These are phyloP conservation scores for Aspergillus persii DNA, from an alignment of 2,329 filamentous ascomycete genomes.

Conservation along the genomic window DNA sequence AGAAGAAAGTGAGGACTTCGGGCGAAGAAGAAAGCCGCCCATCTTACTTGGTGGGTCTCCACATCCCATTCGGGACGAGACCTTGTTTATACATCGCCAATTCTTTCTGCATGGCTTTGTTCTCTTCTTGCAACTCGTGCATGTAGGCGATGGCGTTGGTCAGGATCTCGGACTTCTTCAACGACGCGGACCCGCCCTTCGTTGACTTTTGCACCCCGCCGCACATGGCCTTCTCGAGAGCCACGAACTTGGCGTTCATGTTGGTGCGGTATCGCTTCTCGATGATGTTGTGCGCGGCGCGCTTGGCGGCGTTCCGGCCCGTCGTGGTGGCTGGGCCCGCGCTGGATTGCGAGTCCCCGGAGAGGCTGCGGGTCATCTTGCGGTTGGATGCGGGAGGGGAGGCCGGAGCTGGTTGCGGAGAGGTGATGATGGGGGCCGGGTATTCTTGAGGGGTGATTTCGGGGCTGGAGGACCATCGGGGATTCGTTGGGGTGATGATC, in stretches of 20 bases:
- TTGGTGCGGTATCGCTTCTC: conserved; percentile 44
- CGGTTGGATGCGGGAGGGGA: conserved; percentile 13
- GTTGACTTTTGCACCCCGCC: conserved; percentile 23
- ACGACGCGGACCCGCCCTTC: conserved; percentile 30
- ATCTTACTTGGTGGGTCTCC: not conserved
- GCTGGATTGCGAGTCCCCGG: conserved; percentile 24
- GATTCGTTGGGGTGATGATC: conserved; percentile 6
- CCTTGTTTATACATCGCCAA: conserved; percentile 30
- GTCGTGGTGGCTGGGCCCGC: conserved; percentile 16
- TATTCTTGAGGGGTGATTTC: conserved; percentile 28
- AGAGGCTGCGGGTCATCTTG: conserved; percentile 27
- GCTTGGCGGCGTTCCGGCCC: conserved; percentile 37
- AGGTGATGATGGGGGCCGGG: conserved; percentile 12
- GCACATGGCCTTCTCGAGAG: conserved; percentile 38
- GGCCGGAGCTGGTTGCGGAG: conserved; percentile 8
- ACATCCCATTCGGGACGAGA: conserved; percentile 4
- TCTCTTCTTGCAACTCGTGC: conserved; percentile 36
- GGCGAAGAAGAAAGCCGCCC: not conserved
- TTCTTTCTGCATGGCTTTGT: conserved; percentile 33
- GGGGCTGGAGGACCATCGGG: conserved; percentile 29
- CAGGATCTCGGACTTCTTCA: conserved; percentile 40
- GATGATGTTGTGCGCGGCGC: conserved; percentile 42
- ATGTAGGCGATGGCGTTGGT: conserved; percentile 38
- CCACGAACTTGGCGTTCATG: conserved; percentile 43
- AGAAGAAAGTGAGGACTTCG: not conserved